Percentiles rank a stretch among this genome's conserved stretches.
Conservation (phyloP, 352 stramenopile species). For the Hyaloperonospora arabidopsidis region DNA sequence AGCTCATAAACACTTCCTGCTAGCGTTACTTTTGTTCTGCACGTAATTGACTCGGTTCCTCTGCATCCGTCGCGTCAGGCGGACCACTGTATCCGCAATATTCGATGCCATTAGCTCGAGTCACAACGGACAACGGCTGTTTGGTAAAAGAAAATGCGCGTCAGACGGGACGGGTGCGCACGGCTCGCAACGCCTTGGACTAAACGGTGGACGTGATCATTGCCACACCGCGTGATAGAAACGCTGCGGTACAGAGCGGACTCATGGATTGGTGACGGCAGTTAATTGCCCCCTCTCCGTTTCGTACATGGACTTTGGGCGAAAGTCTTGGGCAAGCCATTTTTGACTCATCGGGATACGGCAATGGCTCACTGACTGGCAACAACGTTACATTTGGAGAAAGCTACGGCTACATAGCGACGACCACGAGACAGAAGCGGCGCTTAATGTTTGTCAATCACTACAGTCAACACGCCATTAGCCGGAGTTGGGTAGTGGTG, state of each 20-base stretch:
- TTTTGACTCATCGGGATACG: too few species aligned
- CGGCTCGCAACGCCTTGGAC: not conserved
- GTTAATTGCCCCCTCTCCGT: not conserved
- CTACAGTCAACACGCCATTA: not conserved
- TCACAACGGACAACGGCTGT: not conserved
- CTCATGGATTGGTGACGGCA: conserved; percentile 25
- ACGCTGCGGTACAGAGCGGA: conserved; percentile 13
- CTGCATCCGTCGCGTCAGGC: too few species aligned
- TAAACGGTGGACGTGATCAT: conserved; percentile 12
- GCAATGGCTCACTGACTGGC: too few species aligned
- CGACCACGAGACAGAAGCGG: not conserved
- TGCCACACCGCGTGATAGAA: conserved; percentile 1
- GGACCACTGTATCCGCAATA: too few species aligned
- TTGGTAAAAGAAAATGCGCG: not conserved
- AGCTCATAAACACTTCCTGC: too few species aligned
- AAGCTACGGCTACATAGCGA: too few species aligned
- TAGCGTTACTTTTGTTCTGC: too few species aligned
- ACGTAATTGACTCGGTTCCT: too few species aligned
- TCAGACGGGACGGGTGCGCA: conserved; percentile 3
- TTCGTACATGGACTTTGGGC: not conserved
- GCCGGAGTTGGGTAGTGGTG: too few species aligned
- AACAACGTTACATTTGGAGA: too few species aligned
- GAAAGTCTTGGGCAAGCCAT: not conserved
- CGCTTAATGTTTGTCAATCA: not conserved
- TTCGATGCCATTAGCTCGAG: too few species aligned